phyloP scores from a whole-genome alignment of 1,284 basidiomycete species.

The Stygiomarasmius scandens region DNA sequence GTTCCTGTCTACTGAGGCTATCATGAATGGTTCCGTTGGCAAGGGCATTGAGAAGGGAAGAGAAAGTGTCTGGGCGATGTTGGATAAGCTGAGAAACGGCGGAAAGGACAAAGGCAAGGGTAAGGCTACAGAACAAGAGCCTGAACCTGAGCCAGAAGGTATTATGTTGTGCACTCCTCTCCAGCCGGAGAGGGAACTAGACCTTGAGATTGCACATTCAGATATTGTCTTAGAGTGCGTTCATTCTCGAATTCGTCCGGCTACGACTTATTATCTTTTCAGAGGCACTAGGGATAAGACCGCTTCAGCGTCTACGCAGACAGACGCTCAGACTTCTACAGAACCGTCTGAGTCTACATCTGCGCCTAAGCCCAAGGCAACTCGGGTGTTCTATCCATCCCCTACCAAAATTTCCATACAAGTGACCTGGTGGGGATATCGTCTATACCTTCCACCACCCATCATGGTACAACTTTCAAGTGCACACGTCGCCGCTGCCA shows the following conservation, averaged over 20 bases:
- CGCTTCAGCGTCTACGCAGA: background rate
- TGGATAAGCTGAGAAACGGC: constrained; percentile 52
- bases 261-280: constrained; percentile 11
- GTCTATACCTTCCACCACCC: constrained; percentile 73
- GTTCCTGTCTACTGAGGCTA: constrained; percentile 52
- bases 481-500: constrained; percentile 64
- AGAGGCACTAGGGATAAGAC: background rate
- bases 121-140: constrained; percentile 20
- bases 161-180: constrained; percentile 78
- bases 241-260: constrained; percentile 37
- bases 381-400: constrained; percentile 70
- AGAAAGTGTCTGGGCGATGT: constrained; percentile 58
- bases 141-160: constrained; percentile 44
- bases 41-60: constrained; percentile 38
- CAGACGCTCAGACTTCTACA: background rate
- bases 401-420: constrained; percentile 69
- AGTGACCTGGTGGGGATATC: constrained; percentile 81
- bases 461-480: constrained; percentile 67
- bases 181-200: constrained; percentile 58
- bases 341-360: background rate
- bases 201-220: constrained; percentile 62
- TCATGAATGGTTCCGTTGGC: constrained; percentile 53
- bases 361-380: constrained; percentile 12
- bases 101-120: constrained; percentile 21
- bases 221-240: constrained; percentile 51